Base-by-base conservation (phyloP, 352 stramenopile genomes). In the Phytophthora fragariae region DNA sequence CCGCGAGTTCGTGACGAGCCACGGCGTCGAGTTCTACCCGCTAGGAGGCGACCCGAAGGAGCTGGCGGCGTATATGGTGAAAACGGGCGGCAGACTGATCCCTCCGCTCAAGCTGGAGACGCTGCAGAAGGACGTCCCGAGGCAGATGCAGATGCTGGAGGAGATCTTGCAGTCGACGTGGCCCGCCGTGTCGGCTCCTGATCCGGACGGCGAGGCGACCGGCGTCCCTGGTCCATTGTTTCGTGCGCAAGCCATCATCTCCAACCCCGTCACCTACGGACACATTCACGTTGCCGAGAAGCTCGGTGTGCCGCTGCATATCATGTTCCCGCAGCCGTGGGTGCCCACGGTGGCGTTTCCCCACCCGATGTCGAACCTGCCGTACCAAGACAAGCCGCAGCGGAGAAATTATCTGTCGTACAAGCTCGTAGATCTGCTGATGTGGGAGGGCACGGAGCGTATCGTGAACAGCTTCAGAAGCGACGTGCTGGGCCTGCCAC, bases 281-380 rank as follows among this genome's bases (percentile, higher is more conserved):
- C 93, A 98, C 75, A 92, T 97, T 54, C 92, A 98, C 73, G 92
- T 97, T 6, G 94, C 92, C 1, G 94, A 98, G 74, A 88, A 88
- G 29, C 81, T 98, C 9, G 91, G 86, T 2, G 90, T 98, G 31
- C 93, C 94, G 15, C 70, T 98, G 55, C 95, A 98, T 81, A 96
- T 98, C 61, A 97, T 98, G 90, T 98, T 97, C 58, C 89, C 90
- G 2, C 88, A 97, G 73, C 93, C 92, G 17, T 98, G 91, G 89
- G 80, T 81, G 1, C 90, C 90, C 7, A 98, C 93, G 2, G 75
- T 85, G 46, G 81, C 75, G n/a, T 98, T 97, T 73, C 92, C 93
- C 1, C 93, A 98, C 65, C 94, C 93, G 2, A 86, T 98, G 52
- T 83, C 85, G 35, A 93, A 91, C 11, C 52, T 97, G 64, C 68